These are phyloP conservation scores for Colletotrichum sp. DNA, from an alignment of 2,329 filamentous ascomycete genomes.

Conservation along the genomic window DNA sequence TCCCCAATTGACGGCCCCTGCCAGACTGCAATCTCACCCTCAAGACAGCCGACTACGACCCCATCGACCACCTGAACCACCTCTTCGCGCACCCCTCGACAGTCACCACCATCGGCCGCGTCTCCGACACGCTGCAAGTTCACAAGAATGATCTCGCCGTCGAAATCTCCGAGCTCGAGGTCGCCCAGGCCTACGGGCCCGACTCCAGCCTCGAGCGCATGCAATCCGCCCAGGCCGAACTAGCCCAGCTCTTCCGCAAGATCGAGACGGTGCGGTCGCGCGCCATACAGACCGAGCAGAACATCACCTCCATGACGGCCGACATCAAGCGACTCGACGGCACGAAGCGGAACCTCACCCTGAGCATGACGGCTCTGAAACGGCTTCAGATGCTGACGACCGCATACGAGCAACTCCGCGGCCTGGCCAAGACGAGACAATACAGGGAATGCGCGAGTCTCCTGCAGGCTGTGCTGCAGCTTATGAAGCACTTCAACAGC, in stretches of 20 bases:
- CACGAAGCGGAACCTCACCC: slow-evolving; percentile 93
- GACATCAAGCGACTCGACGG: slow-evolving; percentile 97
- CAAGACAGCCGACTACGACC: slow-evolving; percentile 77
- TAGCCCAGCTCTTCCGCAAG: slow-evolving; percentile 88
- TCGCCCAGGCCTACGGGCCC: slow-evolving; percentile 83
- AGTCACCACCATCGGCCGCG: slow-evolving; percentile 75
- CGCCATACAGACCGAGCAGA: slow-evolving; percentile 89
- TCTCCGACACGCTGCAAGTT: slow-evolving; percentile 73
- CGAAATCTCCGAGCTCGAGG: slow-evolving; percentile 75
- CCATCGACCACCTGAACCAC: slow-evolving; percentile 89
- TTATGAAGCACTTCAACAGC: slow-evolving; percentile 98
- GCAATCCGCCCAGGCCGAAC: slow-evolving; percentile 86
- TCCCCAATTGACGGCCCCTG: not conserved
- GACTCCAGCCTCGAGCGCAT: slow-evolving; percentile 90
- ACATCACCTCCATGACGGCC: slow-evolving; percentile 98
- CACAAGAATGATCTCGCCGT: slow-evolving; percentile 84
- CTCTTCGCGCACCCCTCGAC: slow-evolving; percentile 91
- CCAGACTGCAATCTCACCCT: slow-evolving; percentile 23
- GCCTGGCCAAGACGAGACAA: slow-evolving; percentile 82
- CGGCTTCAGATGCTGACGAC: slow-evolving; percentile 98
- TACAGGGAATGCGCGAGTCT: slow-evolving; percentile 95
- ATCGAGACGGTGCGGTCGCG: slow-evolving; percentile 92
- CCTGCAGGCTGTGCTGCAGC: slow-evolving; percentile 91
- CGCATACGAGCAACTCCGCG: slow-evolving; percentile 94
- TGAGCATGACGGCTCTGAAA: slow-evolving; percentile 98